Evolutionary conservation across 805 yeast genomes (phyloP), one percentile per base, ranked within the genome.

Genomic region (Ogataea pignaliae): DNA sequence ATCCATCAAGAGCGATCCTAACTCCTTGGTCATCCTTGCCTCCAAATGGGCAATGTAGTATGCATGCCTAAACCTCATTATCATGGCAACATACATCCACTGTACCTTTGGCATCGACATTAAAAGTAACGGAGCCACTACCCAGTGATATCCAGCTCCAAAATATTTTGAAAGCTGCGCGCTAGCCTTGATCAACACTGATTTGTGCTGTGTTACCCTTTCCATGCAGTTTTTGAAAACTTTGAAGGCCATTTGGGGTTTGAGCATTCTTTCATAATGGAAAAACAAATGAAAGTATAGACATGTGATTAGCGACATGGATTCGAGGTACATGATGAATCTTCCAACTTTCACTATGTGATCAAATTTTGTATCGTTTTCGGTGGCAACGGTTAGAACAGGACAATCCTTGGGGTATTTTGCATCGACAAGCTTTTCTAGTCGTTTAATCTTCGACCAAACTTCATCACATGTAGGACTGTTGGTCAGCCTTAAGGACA

Each of bases 131-230:
- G 81, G 79, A 43, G 69, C 75, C 29, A 78, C 40, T 10, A 70
- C 54, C 39, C 67, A 59, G 37, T 68, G 75, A 2, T 71, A 66
- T 0, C 72, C 70, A 1, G 56, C 52, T 2, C 73, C 78, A 53
- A 76, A 75, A 51, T 69, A 67, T 1, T 50, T 35, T 2, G 55
- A 47, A 44, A 66, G 60, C 40, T 66, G 63, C 31, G 50, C 51
- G 17, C 69, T 53, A 28, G 73, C 44, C 21, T 64, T 61, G 44
- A 57, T 46, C 32, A 63, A 57, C 5, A 62, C 54, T 13, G 71
- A 68, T 3, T 64, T 35, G 13, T 72, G 52, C 31, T 68, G 71
- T 13, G 62, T 48, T 13, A 57, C 45, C 10, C 55, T 28, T 3
- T 53, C 53, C 1, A 69, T 36, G 28, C 61, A 39, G 38, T 68